These are phyloP conservation scores for Metarhizium guizhouense DNA, from an alignment of 2,329 filamentous ascomycete species.

Conservation along the genomic window DNA sequence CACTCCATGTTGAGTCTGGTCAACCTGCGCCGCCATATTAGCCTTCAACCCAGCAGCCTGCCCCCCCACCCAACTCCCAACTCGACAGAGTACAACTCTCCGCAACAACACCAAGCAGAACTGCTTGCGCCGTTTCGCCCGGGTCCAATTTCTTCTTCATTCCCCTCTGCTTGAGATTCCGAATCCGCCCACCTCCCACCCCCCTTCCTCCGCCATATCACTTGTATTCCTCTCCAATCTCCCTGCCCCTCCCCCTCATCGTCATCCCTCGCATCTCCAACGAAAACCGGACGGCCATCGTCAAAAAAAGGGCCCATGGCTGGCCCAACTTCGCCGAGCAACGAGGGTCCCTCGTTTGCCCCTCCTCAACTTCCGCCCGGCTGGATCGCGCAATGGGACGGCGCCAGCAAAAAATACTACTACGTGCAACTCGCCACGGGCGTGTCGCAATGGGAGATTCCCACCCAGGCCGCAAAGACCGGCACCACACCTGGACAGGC, in stretches of 20 bases:
- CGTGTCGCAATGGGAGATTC: constrained; percentile 65
- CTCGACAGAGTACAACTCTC: neutral
- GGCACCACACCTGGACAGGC: constrained; percentile 49
- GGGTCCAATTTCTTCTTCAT: neutral
- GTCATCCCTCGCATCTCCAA: neutral
- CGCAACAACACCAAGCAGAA: neutral
- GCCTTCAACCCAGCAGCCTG: neutral
- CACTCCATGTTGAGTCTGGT: no score
- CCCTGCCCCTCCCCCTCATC: neutral
- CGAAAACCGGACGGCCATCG: neutral
- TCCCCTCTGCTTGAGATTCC: neutral
- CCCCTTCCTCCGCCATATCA: neutral
- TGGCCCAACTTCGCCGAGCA: constrained; percentile 48
- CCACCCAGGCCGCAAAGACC: constrained; percentile 53
- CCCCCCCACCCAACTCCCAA: neutral
- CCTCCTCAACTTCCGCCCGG: constrained; percentile 54
- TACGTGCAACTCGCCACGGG: constrained; percentile 66
- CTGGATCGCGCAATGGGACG: constrained; percentile 65
- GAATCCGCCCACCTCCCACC: neutral
- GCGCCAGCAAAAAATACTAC: constrained; percentile 55
- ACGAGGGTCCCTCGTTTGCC: constrained; percentile 49
- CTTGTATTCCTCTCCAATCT: neutral
- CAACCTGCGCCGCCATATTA: neutral
- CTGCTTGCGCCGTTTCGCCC: constrained; percentile 2
- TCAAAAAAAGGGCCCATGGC: constrained; percentile 32